Base-by-base conservation (phyloP, 768 basidiomycete species). In the Leccinellum albellum region DNA sequence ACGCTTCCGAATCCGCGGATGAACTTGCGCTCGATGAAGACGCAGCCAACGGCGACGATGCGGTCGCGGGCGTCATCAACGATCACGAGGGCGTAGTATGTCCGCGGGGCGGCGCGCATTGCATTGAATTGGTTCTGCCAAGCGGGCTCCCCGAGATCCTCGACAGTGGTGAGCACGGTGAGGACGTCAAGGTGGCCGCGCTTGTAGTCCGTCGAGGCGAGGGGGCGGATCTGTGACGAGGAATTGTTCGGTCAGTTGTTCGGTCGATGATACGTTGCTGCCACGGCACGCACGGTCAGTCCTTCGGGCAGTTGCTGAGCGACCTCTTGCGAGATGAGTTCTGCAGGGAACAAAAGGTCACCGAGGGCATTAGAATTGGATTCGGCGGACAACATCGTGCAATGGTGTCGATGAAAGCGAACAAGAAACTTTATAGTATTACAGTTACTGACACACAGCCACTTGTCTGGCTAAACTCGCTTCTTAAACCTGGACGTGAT, bases 21-120 rank as follows among this genome's bases (percentile, higher is more conserved):
- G 80, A 98, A 98, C 77, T 99, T 98, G 75, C 89, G 88, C 75
- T 99, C 97, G 61, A 98, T 73, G 68, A 98, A 84, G 53, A 97
- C 77, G 7, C 85, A 82, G 20, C 95, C 96, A 37, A 88, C 84
- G 21, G 79, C 95, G 46, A 95, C 88, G 68, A 99, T 86, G 62
- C 77, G 75, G 76, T 97, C 92, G 2, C 85, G 81, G 14, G 77
- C 68, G 55, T 85, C 83, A 71, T 87, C 81, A 58, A 96, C 75
- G 66, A 98, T 86, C 70, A 95, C 95, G 66, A 98, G 73, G 50
- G 86, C 76, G 74, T 85, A 94, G 79, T 98, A 97, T 2, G 91
- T 89, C 45, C 73, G 65, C 2, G 81, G 77, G 7, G 75, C 68
- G n/a, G 70, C 73, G 59, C 83, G 82, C 63, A 88, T 75, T 37